Base-by-base conservation (phyloP, 176 grass and related monocot genomes). In the Oryza glumipatula region DNA sequence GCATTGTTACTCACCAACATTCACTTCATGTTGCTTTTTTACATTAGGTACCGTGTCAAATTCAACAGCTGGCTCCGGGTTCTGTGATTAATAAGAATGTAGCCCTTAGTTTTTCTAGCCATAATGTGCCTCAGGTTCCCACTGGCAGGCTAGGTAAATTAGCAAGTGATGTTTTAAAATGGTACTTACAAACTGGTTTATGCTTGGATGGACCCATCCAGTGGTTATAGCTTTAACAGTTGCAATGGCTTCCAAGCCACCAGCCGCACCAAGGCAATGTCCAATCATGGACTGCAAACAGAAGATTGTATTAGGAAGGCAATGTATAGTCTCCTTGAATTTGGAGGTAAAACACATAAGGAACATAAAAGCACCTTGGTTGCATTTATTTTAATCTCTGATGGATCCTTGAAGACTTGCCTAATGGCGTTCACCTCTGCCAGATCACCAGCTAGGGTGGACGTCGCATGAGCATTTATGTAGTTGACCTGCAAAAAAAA, bases 401-500 rank as follows among this genome's bases (percentile, higher is more conserved):
- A 89, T 72, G 89, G 52, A 32, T 96, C 77, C 76, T 99, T 92
- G 38, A 99, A 99, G 72, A 99, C 93, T 82, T 99, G 88, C 73
- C 89, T 99, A 84, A 99, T 89, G 24, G 96, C 96, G 83, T 96
- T 99, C 76, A 96, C 88, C 84, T 99, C 96, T 65, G 96, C 96
- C 45, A 99, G 76, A 81, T 99, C 96, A 89, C 96, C 96, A 73
- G 88, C 91, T 73, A 92, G 93, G 9, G 96, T 99, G 54, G 96
- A 99, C n/a, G 96, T 99, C 33, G 96, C 96, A 84, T 99, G 96
- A 75, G 88, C 86, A 92, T 99, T 99, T 80, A 99, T 96, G 65
- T 99, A 96, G 68, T 99, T 99, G 44, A 99, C 93, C 96, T 99
- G 82, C 70, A 96, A 85, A 44, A 3, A 88, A 86, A 38, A n/a